Conservation (phyloP, 805 yeast genomes). For the Yarrowia porcina region DNA sequence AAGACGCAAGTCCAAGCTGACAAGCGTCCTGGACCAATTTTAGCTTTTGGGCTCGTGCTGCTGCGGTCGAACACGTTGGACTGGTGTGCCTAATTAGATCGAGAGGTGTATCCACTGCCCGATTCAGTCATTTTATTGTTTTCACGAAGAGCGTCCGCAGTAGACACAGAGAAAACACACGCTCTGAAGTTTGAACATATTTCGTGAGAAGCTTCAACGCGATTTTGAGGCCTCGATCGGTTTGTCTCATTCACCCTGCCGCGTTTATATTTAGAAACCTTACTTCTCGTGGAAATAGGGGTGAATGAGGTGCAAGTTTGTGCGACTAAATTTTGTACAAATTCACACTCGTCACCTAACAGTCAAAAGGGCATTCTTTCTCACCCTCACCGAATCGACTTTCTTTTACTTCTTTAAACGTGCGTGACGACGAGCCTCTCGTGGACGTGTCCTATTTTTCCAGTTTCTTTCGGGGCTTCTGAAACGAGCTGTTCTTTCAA, state of each 20-base stretch:
- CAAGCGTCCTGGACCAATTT: not conserved
- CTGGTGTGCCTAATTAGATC: conserved; percentile 2
- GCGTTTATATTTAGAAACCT: conserved; percentile 24
- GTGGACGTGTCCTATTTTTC: conserved; percentile 4
- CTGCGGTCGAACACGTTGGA: conserved; percentile 21
- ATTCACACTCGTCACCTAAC: not conserved
- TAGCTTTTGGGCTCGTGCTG: conserved; percentile 16
- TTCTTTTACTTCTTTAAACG: conserved; percentile 4
- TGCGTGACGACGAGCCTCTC: not conserved
- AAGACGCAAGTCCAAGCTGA: conserved; percentile 13
- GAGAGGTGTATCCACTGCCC: not conserved
- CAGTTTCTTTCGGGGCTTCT: conserved; percentile 19
- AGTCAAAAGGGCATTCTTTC: conserved; percentile 5
- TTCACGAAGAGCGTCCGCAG: not conserved
- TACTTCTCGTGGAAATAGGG: conserved; percentile 21
- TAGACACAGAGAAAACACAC: too few species aligned
- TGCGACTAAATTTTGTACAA: conserved; percentile 15
- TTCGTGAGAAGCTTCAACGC: not conserved
- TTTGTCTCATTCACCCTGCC: conserved; percentile 24
- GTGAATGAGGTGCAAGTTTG: conserved; percentile 8
- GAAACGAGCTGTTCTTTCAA: conserved; percentile 3
- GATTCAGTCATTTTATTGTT: not conserved
- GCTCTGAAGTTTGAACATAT: not conserved
- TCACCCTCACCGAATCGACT: not conserved
- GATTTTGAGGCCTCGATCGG: not conserved